Base-by-base conservation (phyloP, 257 asterid genomes). In the Forsythia viridissima region DNA sequence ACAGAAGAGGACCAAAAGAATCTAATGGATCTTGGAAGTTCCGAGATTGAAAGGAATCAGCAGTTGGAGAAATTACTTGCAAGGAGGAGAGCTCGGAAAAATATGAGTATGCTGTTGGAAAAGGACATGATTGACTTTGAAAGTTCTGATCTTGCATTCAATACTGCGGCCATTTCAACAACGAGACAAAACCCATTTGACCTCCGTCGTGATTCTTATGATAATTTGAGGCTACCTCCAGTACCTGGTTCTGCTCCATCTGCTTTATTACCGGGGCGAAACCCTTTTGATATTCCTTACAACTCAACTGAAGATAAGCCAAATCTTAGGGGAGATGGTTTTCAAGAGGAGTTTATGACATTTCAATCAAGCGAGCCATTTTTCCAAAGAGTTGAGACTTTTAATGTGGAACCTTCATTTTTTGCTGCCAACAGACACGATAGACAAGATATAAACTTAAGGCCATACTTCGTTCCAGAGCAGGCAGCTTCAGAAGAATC, bases 241-340 rank as follows among this genome's bases (percentile, higher is more conserved):
- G 86, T 94, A 82, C 98, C 97, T 3, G 98, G 98, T 51, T 94
- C 98, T 39, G 98, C 98, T 52, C 98, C 98, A 38, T 92, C 97
- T 13, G 71, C 92, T 88, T 84, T 94, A 77, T 74, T 88, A 61
- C 92, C 85, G 3, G 88, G 95, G 85, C 78, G 85, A 76, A 94
- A 92, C 86, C 98, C 98, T 74, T 92, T 94, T 70, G 97, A 94
- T 76, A 86, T 92, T 70, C 97, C 97, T 70, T 94, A 92, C 73
- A 97, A 90, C 85, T 88, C 94, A 0, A 86, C 80, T 78, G 98
- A 92, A 85, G 97, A 91, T 86, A 94, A 94, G 84, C 97, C 96
- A 42, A 84, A 92, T 80, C 97, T 92, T 46, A 77, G 79, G 90
- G 94, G 88, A 75, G 97, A 89, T 67, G 87, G 83, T 80, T 88